Evolutionary conservation across 768 basidiomycete genomes (phyloP).

Genomic region (Leccinum rimulosum): DNA sequence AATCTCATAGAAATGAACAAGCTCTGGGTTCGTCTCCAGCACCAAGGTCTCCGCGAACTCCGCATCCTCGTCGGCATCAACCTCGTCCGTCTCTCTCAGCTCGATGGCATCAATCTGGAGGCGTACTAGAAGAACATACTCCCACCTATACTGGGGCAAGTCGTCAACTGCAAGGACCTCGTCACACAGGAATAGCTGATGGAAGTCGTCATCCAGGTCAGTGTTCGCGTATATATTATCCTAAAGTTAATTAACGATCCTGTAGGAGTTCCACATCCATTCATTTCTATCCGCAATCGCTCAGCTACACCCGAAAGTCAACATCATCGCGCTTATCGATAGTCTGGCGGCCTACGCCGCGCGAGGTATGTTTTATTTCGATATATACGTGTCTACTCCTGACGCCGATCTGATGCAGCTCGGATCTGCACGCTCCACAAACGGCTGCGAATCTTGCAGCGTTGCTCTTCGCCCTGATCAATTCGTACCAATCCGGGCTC

Average conservation of each 20-base stretch:
- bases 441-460: too few relatives aligned
- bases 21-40: conserved; percentile 97
- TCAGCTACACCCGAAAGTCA: conserved; percentile 95
- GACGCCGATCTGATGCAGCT: too few relatives aligned
- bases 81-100: too few relatives aligned
- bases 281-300: conserved; percentile 95
- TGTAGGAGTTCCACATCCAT: conserved; percentile 92
- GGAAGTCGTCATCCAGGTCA: conserved; percentile 98
- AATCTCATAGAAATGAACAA: conserved; percentile 99
- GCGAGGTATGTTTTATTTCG: too few relatives aligned
- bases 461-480: too few relatives aligned
- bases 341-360: conserved; percentile 59
- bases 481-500: too few relatives aligned
- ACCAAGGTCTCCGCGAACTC: conserved; percentile 76
- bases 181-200: conserved; percentile 97
- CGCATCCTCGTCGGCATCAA: too few relatives aligned
- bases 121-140: conserved; percentile 86
- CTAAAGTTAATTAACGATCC: neutral
- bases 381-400: too few relatives aligned
- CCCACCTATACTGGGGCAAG: conserved; percentile 92
- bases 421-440: too few relatives aligned
- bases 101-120: conserved; percentile 20
- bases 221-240: conserved; percentile 11
- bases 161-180: conserved; percentile 97
- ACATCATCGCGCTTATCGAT: conserved; percentile 97